Conservation (phyloP, 116 monocot species). For the Dioscorea cayenensis region DNA sequence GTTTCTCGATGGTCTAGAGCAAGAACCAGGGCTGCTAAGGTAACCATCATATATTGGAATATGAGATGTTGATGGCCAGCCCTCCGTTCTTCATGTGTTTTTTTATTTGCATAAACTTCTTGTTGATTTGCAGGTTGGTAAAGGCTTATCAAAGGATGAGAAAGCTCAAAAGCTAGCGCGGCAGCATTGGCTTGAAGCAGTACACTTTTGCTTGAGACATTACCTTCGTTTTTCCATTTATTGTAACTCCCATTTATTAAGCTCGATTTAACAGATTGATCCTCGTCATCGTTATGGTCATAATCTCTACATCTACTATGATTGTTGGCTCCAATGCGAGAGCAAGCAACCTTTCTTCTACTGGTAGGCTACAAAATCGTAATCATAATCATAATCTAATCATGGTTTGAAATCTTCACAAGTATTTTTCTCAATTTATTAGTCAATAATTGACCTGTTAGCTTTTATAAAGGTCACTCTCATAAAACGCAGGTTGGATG, state of each 20-base stretch:
- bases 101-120: neutral
- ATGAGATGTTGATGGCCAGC: too few relatives aligned
- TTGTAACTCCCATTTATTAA: neutral
- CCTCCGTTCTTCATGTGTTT: neutral
- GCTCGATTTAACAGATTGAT: constrained; percentile 49
- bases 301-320: constrained; percentile 88
- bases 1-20: constrained; percentile 86
- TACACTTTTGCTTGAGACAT: constrained; percentile 15
- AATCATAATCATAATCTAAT: too few relatives aligned
- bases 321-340: constrained; percentile 64
- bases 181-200: constrained; percentile 98
- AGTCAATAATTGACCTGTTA: too few relatives aligned
- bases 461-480: too few relatives aligned
- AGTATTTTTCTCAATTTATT: too few relatives aligned
- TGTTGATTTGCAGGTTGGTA: constrained; percentile 54
- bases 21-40: constrained; percentile 81
- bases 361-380: constrained; percentile 43
- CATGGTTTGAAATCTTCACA: too few relatives aligned
- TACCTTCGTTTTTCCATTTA: too few relatives aligned
- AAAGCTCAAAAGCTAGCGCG: constrained; percentile 85
- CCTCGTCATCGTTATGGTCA: constrained; percentile 97
- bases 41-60: constrained; percentile 9
- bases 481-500: constrained; percentile 63
- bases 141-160: constrained; percentile 79
- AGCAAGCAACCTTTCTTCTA: constrained; percentile 98